Evolutionary conservation across 345 rosid species (phyloP).

Genomic region (Lepidium didymum): DNA sequence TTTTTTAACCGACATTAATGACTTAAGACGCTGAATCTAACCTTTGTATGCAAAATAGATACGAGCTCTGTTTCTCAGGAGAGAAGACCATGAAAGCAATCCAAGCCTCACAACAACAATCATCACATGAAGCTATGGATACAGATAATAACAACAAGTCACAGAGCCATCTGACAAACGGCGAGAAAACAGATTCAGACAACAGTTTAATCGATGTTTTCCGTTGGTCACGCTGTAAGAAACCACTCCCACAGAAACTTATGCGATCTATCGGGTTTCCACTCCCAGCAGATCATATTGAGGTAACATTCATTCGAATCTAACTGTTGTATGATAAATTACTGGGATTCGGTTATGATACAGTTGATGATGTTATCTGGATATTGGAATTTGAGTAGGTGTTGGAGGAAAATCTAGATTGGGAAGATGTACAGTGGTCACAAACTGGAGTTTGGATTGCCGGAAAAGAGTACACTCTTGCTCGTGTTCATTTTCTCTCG

Average conservation of each 20-base stretch:
- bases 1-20: background rate
- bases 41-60: conserved; percentile 40
- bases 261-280: conserved; percentile 92
- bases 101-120: conserved; percentile 39
- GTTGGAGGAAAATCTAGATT: conserved; percentile 79
- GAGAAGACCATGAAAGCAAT: conserved; percentile 73
- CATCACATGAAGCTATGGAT: conserved; percentile 49
- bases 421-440: conserved; percentile 99
- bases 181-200: conserved; percentile 68
- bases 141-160: conserved; percentile 38
- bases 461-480: conserved; percentile 81
- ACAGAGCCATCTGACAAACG: conserved; percentile 58
- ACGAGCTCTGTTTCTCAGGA: conserved; percentile 86
- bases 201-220: conserved; percentile 60
- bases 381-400: conserved; percentile 39
- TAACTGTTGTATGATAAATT: background rate
- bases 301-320: conserved; percentile 42
- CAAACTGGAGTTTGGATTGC: conserved; percentile 97
- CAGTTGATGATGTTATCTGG: background rate
- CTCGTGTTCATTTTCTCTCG: conserved; percentile 89
- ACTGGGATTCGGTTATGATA: background rate
- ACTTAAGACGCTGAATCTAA: background rate
- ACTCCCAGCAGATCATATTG: conserved; percentile 70
- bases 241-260: conserved; percentile 77
- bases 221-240: conserved; percentile 94